Evolutionary conservation across 352 stramenopile species (phyloP).

Genomic region (Globisporangium cylindrosporum): DNA sequence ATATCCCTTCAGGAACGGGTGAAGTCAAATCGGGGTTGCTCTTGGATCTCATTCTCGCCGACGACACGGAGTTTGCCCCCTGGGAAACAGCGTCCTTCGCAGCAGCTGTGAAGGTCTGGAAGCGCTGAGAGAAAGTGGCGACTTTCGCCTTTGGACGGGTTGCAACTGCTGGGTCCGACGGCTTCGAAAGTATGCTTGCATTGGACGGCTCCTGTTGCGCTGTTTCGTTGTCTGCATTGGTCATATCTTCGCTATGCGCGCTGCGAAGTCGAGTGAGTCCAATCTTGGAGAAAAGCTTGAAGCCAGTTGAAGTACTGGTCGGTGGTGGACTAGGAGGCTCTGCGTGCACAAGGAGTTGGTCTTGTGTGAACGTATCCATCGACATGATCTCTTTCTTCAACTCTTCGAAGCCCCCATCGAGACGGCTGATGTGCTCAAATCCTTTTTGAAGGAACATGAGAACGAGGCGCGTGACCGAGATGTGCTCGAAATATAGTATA

Average conservation of each 20-base stretch:
- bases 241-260: slow-evolving; percentile 34
- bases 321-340: slow-evolving; percentile 11
- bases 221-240: slow-evolving; percentile 4
- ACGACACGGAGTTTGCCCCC: slow-evolving; percentile 23
- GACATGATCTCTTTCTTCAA: slow-evolving; percentile 63
- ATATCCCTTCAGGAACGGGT: slow-evolving; percentile 1
- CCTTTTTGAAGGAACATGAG: slow-evolving; percentile 86
- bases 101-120: slow-evolving; percentile 63
- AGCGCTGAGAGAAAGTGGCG: slow-evolving; percentile 58
- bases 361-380: slow-evolving; percentile 62
- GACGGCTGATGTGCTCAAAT: slow-evolving; percentile 82
- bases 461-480: slow-evolving; percentile 75
- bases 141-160: slow-evolving; percentile 25
- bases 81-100: slow-evolving; percentile 61
- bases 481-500: slow-evolving; percentile 44
- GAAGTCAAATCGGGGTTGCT: slow-evolving; percentile 18
- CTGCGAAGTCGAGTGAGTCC: slow-evolving; percentile 35
- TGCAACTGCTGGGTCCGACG: neutral
- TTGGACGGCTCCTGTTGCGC: neutral
- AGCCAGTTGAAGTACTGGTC: slow-evolving; percentile 24
- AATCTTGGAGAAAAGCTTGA: slow-evolving; percentile 54
- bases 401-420: slow-evolving; percentile 81
- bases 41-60: slow-evolving; percentile 13
- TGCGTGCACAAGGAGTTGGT: slow-evolving; percentile 66
- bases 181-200: neutral